These are phyloP conservation scores for Streptanthus diversifolius DNA, from an alignment of 345 rosid genomes.

Conservation along the genomic window DNA sequence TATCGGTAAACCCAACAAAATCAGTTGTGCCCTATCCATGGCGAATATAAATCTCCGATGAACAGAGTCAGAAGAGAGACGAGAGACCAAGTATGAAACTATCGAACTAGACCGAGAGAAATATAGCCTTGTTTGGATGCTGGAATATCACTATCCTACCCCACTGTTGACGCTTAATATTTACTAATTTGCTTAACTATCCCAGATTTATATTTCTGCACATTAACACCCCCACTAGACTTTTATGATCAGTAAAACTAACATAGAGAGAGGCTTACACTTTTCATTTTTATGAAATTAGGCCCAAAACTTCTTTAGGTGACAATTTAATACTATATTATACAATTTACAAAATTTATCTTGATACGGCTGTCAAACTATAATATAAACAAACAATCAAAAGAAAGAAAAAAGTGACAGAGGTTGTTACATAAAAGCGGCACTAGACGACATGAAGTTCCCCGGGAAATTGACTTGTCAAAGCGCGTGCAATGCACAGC, in stretches of 20 bases:
- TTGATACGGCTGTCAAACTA: not conserved
- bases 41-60: conserved; percentile 16
- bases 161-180: not conserved
- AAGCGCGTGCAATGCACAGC: conserved; percentile 43
- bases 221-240: not conserved
- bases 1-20: conserved; percentile 59
- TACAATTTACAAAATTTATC: not conserved
- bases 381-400: not conserved
- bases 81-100: not conserved
- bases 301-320: not conserved
- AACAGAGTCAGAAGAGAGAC: not conserved
- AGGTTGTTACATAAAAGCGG: conserved; percentile 19
- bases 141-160: not conserved
- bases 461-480: conserved; percentile 54
- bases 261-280: not conserved
- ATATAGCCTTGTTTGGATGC: conserved; percentile 19
- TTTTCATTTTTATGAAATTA: not conserved
- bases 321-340: not conserved
- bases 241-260: not conserved
- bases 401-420: not conserved
- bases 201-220: not conserved
- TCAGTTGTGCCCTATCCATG: conserved; percentile 56
- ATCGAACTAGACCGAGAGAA: not conserved
- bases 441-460: conserved; percentile 30
- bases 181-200: not conserved